A percentile compares a stretch with the other conserved stretches of the same genome.
Evolutionary conservation across 352 stramenopile genomes (phyloP).

Genomic region (Pythium phragmiticola): DNA sequence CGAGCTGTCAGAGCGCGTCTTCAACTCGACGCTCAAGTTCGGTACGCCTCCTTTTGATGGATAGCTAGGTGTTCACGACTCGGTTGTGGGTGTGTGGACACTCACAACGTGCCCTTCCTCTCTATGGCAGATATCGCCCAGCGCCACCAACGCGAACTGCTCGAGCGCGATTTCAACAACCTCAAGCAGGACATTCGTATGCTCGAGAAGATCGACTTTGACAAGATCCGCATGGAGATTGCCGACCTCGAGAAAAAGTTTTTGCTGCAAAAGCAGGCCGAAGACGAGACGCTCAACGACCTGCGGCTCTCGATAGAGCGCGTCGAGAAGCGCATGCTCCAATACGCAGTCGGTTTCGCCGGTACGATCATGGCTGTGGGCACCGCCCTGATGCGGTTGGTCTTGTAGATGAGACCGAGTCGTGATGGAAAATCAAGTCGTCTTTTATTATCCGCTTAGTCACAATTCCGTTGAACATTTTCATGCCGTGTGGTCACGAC

Average conservation of each 20-base stretch:
- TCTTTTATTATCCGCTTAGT: not conserved
- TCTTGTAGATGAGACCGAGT: conserved; percentile 41
- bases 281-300: conserved; percentile 86
- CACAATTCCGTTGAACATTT: not conserved
- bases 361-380: conserved; percentile 87
- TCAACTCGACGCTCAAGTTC: conserved; percentile 90
- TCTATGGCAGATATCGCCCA: conserved; percentile 74
- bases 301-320: conserved; percentile 87
- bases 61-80: not conserved
- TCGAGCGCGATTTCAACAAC: conserved; percentile 88
- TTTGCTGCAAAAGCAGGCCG: conserved; percentile 85
- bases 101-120: not conserved
- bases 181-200: conserved; percentile 90
- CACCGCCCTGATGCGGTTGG: conserved; percentile 66
- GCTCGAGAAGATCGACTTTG: conserved; percentile 89
- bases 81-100: not conserved
- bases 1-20: conserved; percentile 84
- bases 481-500: conserved; percentile 31
- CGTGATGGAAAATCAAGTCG: no score
- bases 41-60: conserved; percentile 31
- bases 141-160: conserved; percentile 83
- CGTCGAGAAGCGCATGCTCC: conserved; percentile 87
- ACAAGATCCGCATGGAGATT: conserved; percentile 88
- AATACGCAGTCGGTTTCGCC: conserved; percentile 86
- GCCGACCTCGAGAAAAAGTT: conserved; percentile 89